These are phyloP conservation scores for Gigaspora rosea DNA, from an alignment of 192 early-diverging fungal genomes.

Conservation along the genomic window DNA sequence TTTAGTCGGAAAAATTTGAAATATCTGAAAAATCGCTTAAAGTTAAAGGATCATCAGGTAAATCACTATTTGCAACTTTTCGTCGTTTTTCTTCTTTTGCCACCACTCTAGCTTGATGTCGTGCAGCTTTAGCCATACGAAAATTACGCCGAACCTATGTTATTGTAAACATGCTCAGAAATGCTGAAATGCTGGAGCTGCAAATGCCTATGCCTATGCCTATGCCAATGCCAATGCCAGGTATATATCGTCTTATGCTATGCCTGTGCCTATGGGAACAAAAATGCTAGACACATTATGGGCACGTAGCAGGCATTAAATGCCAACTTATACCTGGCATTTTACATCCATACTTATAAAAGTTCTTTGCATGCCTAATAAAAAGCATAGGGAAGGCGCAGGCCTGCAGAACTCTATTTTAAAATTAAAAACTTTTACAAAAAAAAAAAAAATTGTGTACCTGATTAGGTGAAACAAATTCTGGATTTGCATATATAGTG, in stretches of 20 bases:
- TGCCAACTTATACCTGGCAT: background rate
- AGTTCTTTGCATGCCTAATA: too few relatives aligned
- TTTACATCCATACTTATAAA: background rate
- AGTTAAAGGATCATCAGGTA: background rate
- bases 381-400: too few relatives aligned
- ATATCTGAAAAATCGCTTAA: background rate
- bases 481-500: constrained; percentile 88
- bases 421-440: background rate
- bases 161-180: background rate
- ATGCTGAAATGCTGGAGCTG: background rate
- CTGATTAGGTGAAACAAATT: constrained; percentile 77
- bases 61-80: constrained; percentile 1
- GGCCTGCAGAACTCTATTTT: background rate
- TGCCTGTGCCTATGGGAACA: too few relatives aligned
- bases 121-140: background rate
- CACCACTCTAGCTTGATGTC: background rate
- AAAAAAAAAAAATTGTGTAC: constrained; percentile 13
- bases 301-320: too few relatives aligned
- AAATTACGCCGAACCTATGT: background rate
- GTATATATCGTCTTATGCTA: too few relatives aligned
- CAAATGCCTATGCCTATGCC: too few relatives aligned
- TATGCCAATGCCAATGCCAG: too few relatives aligned
- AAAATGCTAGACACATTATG: too few relatives aligned
- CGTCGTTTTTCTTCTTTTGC: background rate
- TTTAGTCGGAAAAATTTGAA: too few relatives aligned